Conservation (phyloP, 1,139 yeast genomes). For the Debaryomyces sp. region DNA sequence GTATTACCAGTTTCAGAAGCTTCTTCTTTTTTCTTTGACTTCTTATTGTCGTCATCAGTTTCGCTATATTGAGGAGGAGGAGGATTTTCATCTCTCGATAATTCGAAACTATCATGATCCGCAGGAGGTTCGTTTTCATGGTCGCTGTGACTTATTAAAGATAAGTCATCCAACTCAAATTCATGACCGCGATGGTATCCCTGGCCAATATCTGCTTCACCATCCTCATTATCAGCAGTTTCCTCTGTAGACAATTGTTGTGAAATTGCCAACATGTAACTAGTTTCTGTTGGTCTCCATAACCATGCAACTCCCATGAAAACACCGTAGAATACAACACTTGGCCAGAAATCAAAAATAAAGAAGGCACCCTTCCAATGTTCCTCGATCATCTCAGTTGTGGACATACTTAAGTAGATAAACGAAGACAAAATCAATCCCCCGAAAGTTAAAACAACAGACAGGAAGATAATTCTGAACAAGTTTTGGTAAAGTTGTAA, state of each 20-base stretch:
- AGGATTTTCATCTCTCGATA: slow-evolving; percentile 29
- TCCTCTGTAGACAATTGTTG: slow-evolving; percentile 85
- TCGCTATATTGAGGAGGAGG: slow-evolving; percentile 29
- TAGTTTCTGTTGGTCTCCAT: slow-evolving; percentile 98
- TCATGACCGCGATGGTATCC: slow-evolving; percentile 51
- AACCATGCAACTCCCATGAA: slow-evolving; percentile 85
- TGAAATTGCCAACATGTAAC: slow-evolving; percentile 92
- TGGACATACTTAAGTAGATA: slow-evolving; percentile 71
- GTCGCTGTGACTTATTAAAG: slow-evolving; percentile 58
- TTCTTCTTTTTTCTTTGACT: slow-evolving; percentile 10
- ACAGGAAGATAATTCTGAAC: slow-evolving; percentile 71
- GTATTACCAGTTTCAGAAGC: slow-evolving; percentile 23
- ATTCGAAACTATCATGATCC: slow-evolving; percentile 40
- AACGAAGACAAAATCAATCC: slow-evolving; percentile 76
- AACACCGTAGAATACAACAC: slow-evolving; percentile 80
- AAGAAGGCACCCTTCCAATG: slow-evolving; percentile 95
- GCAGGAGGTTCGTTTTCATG: slow-evolving; percentile 29
- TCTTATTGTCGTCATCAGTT: slow-evolving; percentile 14
- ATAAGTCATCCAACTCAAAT: slow-evolving; percentile 75
- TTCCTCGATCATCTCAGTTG: slow-evolving; percentile 76
- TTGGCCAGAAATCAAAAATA: slow-evolving; percentile 92
- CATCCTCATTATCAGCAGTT: slow-evolving; percentile 54
- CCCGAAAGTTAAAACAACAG: slow-evolving; percentile 51
- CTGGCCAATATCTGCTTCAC: slow-evolving; percentile 13
- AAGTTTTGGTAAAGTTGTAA: slow-evolving; percentile 81